Percentiles rank a stretch among this genome's conserved stretches.
These are phyloP conservation scores for Jacaranda mimosifolia DNA, from an alignment of 257 asterid genomes.

Conservation along the genomic window DNA sequence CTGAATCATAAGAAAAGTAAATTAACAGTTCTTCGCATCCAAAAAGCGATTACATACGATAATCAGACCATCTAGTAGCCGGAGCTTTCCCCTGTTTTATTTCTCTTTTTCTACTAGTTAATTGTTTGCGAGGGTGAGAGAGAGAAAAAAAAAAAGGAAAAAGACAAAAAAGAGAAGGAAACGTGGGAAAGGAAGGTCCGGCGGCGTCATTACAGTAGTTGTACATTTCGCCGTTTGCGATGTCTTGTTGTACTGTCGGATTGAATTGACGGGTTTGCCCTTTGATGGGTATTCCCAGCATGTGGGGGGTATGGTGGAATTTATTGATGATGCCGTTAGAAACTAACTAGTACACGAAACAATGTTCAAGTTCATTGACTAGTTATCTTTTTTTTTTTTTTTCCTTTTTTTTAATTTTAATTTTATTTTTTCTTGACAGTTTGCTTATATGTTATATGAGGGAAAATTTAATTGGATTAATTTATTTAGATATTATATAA, in stretches of 20 bases:
- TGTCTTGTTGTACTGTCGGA: conserved; percentile 46
- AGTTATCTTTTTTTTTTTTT: too few relatives aligned
- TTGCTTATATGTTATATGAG: too few relatives aligned
- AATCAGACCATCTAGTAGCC: conserved; percentile 22
- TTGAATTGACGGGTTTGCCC: conserved; percentile 40
- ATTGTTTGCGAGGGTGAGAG: background rate
- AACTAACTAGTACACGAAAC: too few relatives aligned
- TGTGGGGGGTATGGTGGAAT: background rate
- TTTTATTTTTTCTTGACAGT: too few relatives aligned
- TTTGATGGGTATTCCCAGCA: background rate
- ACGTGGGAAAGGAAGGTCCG: conserved; percentile 41
- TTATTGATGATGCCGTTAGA: background rate
- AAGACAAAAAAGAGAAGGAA: conserved; percentile 38
- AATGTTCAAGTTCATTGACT: background rate
- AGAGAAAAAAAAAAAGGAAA: conserved; percentile 32
- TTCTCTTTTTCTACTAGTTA: conserved; percentile 12
- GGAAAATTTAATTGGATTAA: too few relatives aligned
- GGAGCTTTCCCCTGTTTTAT: conserved; percentile 33
- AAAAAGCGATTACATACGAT: conserved; percentile 9
- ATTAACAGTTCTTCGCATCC: conserved; percentile 15
- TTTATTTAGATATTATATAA: too few relatives aligned
- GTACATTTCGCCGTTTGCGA: conserved; percentile 39
- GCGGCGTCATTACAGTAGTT: conserved; percentile 46
- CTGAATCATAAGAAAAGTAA: background rate
- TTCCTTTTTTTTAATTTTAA: too few relatives aligned